Evolutionary conservation across 176 grass and related monocot species (phyloP), one percentile per base, ranked within the genome.

Genomic region (Neostapfia colusana): DNA sequence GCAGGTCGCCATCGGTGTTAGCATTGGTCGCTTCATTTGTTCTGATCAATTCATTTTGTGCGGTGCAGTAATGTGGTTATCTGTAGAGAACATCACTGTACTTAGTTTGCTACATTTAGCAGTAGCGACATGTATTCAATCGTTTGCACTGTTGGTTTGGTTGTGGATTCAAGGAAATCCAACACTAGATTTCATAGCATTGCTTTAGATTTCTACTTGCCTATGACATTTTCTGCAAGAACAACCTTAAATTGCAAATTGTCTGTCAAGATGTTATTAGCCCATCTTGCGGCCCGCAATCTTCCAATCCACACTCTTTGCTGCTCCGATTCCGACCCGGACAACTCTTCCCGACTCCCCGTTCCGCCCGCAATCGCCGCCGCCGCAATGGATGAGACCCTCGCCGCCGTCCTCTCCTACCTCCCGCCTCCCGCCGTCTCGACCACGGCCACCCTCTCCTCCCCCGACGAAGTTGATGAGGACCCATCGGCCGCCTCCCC

Each of bases 321-420:
- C 20, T 15, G 7, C 25, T 34, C 38, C 40, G 2, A 0, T 13
- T 13, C 45, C 31, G 31, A 48, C 45, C 44, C 16, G 24, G 9
- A 31, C 15, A 49, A 16, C 8, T 41, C 8, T 6, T 14, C 68
- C 39, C 16, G 41, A 24, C n/a, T 8, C 31, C 28, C 39, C 21
- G 16, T 9, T 5, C 31, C 40, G 45, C 23, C 65, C 23, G 28
- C 34, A 16, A 9, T 20, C 53, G 9, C 24, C 38, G 6, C 7
- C 49, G 16, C 58, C 26, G 36, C 46, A 68, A 85, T 85, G 82
- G 78, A 81, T n/a, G 57, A 67, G 28, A 73, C 65, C 59, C 71
- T 85, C 35, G 65, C 87, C 55, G 43, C 58, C 40, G 77, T 79
- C 75, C 80, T 88, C 21, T 74, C 71, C 69, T 83, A 79, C 69